Evolutionary conservation across 371 early-diverging fungal species (phyloP).

Genomic region (Chytridium lagenaria): DNA sequence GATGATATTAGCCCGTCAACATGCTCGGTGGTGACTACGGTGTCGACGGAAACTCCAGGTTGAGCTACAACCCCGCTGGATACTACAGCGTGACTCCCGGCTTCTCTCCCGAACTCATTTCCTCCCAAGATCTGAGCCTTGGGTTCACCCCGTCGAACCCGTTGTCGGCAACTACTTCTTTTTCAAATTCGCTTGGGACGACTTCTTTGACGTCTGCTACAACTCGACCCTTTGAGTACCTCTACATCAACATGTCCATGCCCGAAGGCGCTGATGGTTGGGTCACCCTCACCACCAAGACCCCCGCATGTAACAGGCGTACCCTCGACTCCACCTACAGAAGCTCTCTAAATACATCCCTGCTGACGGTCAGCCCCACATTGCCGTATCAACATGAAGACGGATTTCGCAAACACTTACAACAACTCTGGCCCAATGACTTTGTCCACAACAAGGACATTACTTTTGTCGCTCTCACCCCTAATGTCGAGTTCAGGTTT

Average conservation of each 20-base stretch:
- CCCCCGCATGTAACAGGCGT: not conserved
- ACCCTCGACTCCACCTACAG: constrained; percentile 10
- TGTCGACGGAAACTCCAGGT: not conserved
- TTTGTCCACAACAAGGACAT: constrained; percentile 20
- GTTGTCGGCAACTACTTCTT: constrained; percentile 14
- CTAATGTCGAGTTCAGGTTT: not conserved
- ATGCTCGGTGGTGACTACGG: constrained; percentile 17
- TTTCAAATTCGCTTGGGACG: constrained; percentile 11
- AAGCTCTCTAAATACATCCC: constrained; percentile 6
- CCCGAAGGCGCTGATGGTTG: constrained; percentile 9
- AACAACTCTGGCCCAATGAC: constrained; percentile 7
- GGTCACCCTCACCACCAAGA: constrained; percentile 13
- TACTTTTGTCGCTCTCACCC: constrained; percentile 10
- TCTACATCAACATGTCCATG: constrained; percentile 21
- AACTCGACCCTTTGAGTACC: constrained; percentile 10
- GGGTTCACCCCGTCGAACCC: constrained; percentile 16
- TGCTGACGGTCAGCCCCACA: constrained; percentile 8
- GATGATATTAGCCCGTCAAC: constrained; percentile 3
- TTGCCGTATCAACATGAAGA: not conserved
- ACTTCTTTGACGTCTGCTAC: constrained; percentile 15
- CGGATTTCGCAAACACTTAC: not conserved
- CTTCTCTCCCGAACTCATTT: not conserved
- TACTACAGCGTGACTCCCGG: not conserved
- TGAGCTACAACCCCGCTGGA: not conserved
- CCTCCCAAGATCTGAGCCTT: not conserved